A percentile compares a stretch with the other conserved stretches of the same genome.
Evolutionary conservation across 345 rosid species (phyloP).

Genomic region (Rubroshorea leprosula): DNA sequence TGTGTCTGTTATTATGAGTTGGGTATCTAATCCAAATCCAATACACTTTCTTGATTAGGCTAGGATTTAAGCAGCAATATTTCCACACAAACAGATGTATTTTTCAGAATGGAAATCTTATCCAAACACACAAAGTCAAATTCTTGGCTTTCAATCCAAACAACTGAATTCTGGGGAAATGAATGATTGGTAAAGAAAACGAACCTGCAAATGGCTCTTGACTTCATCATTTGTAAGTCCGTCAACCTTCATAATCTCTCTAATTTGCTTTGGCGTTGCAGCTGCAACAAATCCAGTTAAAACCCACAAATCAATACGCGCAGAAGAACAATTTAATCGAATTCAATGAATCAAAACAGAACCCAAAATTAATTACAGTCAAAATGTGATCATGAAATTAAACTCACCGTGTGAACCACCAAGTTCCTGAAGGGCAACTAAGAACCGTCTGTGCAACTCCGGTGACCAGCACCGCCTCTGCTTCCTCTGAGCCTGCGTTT

Average conservation of each 20-base stretch:
- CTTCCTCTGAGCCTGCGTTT: slow-evolving; percentile 46
- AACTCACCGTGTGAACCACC: slow-evolving; percentile 83
- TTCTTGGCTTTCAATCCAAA: too few species aligned
- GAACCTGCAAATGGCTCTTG: slow-evolving; percentile 97
- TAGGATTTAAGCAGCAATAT: too few species aligned
- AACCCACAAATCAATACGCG: slow-evolving; percentile 1
- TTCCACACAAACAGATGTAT: too few species aligned
- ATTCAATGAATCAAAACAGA: too few species aligned
- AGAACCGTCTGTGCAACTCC: slow-evolving; percentile 79
- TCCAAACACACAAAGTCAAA: too few species aligned
- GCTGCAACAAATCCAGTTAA: slow-evolving; percentile 32
- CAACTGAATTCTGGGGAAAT: not conserved
- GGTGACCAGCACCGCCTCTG: slow-evolving; percentile 95
- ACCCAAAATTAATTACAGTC: not conserved
- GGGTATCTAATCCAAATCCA: too few species aligned
- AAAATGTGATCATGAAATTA: too few species aligned
- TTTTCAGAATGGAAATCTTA: too few species aligned
- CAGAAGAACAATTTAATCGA: too few species aligned
- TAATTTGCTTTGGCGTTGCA: slow-evolving; percentile 92
- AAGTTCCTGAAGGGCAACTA: slow-evolving; percentile 82
- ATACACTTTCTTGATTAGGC: too few species aligned
- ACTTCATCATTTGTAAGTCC: slow-evolving; percentile 96
- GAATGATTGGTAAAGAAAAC: not conserved
- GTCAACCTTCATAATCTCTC: slow-evolving; percentile 94
- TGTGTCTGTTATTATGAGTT: too few species aligned